A percentile compares a stretch with the other conserved stretches of the same genome.
Conservation (phyloP, 2,329 filamentous ascomycete genomes). For the Epichloe hybrida region DNA sequence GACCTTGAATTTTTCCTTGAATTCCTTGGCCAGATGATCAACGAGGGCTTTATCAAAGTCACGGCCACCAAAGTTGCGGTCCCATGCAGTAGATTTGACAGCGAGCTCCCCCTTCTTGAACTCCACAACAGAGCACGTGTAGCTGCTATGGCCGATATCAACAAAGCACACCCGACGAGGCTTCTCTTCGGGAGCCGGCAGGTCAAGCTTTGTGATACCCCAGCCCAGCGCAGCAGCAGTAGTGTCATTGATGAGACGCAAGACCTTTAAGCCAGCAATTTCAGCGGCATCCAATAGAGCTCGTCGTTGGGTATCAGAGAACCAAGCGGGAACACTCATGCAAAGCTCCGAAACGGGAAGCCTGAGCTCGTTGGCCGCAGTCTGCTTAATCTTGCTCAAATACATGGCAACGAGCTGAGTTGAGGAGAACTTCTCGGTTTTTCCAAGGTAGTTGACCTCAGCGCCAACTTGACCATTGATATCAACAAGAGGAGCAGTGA, state of each 20-base stretch:
- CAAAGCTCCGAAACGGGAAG: slow-evolving; percentile 87
- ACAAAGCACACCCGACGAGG: slow-evolving; percentile 82
- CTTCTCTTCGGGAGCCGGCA: slow-evolving; percentile 79
- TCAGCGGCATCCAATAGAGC: slow-evolving; percentile 82
- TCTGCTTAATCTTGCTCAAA: slow-evolving; percentile 86
- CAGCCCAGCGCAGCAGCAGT: slow-evolving; percentile 92
- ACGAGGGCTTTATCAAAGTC: slow-evolving; percentile 93
- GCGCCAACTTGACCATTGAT: slow-evolving; percentile 89
- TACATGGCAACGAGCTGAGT: slow-evolving; percentile 93
- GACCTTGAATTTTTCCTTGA: slow-evolving; percentile 96
- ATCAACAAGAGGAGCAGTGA: slow-evolving; percentile 76
- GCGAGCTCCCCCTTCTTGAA: slow-evolving; percentile 88
- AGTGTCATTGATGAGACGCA: slow-evolving; percentile 94
- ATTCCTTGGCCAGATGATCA: slow-evolving; percentile 89
- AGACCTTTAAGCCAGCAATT: slow-evolving; percentile 81
- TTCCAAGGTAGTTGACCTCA: slow-evolving; percentile 82
- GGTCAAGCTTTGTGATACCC: slow-evolving; percentile 94
- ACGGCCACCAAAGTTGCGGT: slow-evolving; percentile 92
- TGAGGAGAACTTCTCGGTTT: slow-evolving; percentile 91
- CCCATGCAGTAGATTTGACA: slow-evolving; percentile 83
- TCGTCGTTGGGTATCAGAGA: slow-evolving; percentile 86
- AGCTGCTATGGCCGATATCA: slow-evolving; percentile 94
- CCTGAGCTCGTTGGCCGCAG: slow-evolving; percentile 74
- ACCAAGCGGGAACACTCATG: slow-evolving; percentile 91
- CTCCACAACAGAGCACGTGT: slow-evolving; percentile 86